Evolutionary conservation across 2,329 filamentous ascomycete genomes (phyloP), one percentile per base, ranked within the genome.

Genomic region (Diaporthe ilicicola): DNA sequence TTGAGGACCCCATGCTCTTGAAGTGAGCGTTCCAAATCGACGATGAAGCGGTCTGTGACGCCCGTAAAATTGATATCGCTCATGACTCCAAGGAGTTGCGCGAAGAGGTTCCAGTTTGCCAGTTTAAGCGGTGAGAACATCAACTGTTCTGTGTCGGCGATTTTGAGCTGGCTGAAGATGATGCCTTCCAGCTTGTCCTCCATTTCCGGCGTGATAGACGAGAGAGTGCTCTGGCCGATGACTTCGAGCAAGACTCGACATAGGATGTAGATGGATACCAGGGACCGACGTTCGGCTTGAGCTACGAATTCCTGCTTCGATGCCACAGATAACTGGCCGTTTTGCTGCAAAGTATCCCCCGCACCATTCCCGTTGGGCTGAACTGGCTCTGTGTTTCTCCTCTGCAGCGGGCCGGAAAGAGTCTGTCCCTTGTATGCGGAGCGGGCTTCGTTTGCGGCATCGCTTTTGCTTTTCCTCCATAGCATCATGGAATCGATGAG

Each of bases 401-500:
- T 89, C 70, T 90, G 83, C 27, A 94, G 82, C 8, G 85, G 85
- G 48, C 81, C 87, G 82, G 6, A 79, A 76, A 55, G 56, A 12
- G 64, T 46, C n/a, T 73, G 71, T 19, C 55, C 56, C 53, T 66
- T 73, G 22, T 59, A 69, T 9, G 69, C 69, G 64, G 67, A 66
- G 27, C 90, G 86, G 34, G 92, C 91, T 74, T 92, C 89, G 75
- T 90, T 92, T 34, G 95, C 94, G 27, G 92, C 91, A 81, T 98
- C 95, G 74, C 94, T 97, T 84, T 98, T 98, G 74, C 90, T 93
- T 81, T 98, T 98, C 69, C 96, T 91, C 96, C 96, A 99, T 39
- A 97, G 88, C 94, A 99, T 99, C 80, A 99, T 94, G 24, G 94
- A 95, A 81, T 99, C 96, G 77, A 99, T 98, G 65, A 99, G 83